A percentile compares a stretch with the other conserved stretches of the same genome.
Evolutionary conservation across 2,329 filamentous ascomycete species (phyloP).

Genomic region (Xylaria sp.): DNA sequence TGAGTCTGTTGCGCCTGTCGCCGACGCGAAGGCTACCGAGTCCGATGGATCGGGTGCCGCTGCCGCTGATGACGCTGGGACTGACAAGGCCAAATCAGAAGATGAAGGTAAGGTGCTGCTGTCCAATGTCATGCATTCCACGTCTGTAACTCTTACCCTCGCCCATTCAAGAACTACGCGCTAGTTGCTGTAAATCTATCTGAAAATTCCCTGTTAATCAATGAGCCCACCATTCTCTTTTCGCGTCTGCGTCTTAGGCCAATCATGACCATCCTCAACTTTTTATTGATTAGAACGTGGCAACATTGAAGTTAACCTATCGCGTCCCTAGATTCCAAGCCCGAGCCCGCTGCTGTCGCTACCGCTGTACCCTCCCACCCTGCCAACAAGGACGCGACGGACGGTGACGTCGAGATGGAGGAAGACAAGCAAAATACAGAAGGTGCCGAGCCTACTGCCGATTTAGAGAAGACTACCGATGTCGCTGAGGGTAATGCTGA

Average conservation of each 20-base stretch:
- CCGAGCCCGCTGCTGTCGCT: conserved; percentile 27
- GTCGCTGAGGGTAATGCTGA: conserved; percentile 25
- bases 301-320: conserved; percentile 22
- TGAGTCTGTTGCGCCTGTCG: conserved; percentile 41
- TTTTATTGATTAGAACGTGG: background rate
- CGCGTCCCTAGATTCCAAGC: conserved; percentile 26
- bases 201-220: conserved; percentile 13
- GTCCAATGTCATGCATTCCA: conserved; percentile 19
- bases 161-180: conserved; percentile 11
- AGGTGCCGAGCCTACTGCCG: conserved; percentile 36
- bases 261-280: conserved; percentile 8
- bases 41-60: conserved; percentile 37
- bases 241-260: background rate
- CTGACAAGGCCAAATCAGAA: conserved; percentile 20
- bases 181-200: background rate
- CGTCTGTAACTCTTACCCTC: conserved; percentile 14
- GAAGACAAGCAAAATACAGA: conserved; percentile 46
- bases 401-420: conserved; percentile 47
- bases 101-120: conserved; percentile 41
- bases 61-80: conserved; percentile 21
- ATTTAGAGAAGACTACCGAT: conserved; percentile 35
- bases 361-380: conserved; percentile 40
- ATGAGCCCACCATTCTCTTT: background rate
- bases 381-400: conserved; percentile 44
- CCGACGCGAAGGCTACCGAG: conserved; percentile 41